Conservation (phyloP, 2,329 filamentous ascomycete species). For the Cytospora chrysosperma region DNA sequence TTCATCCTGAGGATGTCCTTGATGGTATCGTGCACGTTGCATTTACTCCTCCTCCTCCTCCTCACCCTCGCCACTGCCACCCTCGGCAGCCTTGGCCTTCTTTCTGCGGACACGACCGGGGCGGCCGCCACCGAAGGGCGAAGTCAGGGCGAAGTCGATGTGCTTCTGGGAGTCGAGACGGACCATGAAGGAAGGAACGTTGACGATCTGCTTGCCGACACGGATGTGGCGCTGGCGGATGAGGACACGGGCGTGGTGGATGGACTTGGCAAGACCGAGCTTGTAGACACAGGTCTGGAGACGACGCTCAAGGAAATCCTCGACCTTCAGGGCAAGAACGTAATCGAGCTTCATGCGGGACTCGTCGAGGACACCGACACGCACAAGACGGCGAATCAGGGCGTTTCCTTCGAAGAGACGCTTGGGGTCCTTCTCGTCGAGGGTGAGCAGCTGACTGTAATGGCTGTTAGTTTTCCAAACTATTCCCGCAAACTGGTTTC, state of each 20-base stretch:
- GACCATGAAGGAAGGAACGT: slow-evolving; percentile 98
- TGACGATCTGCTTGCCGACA: slow-evolving; percentile 99
- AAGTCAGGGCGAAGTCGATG: slow-evolving; percentile 98
- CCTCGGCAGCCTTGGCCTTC: slow-evolving; percentile 97
- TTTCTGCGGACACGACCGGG: slow-evolving; percentile 98
- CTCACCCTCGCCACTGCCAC: slow-evolving; percentile 74
- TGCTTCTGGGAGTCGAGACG: slow-evolving; percentile 99
- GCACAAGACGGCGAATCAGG: slow-evolving; percentile 99
- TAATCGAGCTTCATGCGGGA: slow-evolving; percentile 99
- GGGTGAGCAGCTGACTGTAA: slow-evolving; percentile 93
- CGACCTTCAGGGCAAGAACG: slow-evolving; percentile 97
- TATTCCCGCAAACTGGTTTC: neutral
- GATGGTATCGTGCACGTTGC: slow-evolving; percentile 27
- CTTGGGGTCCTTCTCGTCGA: slow-evolving; percentile 99
- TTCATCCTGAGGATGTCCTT: slow-evolving; percentile 1
- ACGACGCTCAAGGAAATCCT: slow-evolving; percentile 99
- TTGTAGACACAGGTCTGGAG: slow-evolving; percentile 99
- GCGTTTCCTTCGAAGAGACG: slow-evolving; percentile 99
- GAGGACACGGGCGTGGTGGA: slow-evolving; percentile 99
- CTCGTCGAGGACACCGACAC: slow-evolving; percentile 99
- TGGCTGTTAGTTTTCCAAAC: slow-evolving; percentile 28
- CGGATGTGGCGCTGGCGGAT: slow-evolving; percentile 99
- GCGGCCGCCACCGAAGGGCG: slow-evolving; percentile 95
- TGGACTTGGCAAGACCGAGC: slow-evolving; percentile 99
- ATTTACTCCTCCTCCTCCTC: slow-evolving; percentile 81